These are phyloP conservation scores for Candida lessepsii DNA, from an alignment of 805 yeast genomes.

Conservation along the genomic window DNA sequence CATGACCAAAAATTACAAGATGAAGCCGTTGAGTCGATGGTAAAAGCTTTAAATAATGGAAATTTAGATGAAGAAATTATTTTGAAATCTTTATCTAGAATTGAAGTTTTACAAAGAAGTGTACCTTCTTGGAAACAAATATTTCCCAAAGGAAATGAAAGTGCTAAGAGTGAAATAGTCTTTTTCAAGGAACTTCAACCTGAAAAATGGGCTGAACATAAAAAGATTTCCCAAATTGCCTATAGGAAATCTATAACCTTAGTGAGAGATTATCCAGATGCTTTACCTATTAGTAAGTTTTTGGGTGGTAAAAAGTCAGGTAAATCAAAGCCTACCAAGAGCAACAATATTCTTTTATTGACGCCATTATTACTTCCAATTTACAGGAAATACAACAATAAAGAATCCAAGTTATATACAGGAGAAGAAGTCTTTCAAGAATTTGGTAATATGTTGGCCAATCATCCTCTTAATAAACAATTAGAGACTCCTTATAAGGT, in stretches of 20 bases:
- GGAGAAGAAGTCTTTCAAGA: constrained; percentile 55
- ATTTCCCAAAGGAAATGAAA: constrained; percentile 34
- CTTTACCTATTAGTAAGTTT: constrained; percentile 47
- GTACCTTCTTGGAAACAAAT: constrained; percentile 47
- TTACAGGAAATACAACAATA: constrained; percentile 19
- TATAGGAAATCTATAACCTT: constrained; percentile 53
- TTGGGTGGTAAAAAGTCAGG: constrained; percentile 26
- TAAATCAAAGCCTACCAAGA: constrained; percentile 5
- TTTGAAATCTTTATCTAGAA: constrained; percentile 38
- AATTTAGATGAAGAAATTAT: constrained; percentile 45
- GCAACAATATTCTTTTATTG: constrained; percentile 31
- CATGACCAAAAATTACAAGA: constrained; percentile 53
- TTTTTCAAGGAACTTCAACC: constrained; percentile 29
- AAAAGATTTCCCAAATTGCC: constrained; percentile 41
- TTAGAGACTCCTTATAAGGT: constrained; percentile 42
- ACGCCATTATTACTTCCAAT: constrained; percentile 40
- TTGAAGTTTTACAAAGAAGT: constrained; percentile 41
- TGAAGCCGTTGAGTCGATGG: constrained; percentile 50
- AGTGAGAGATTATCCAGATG: constrained; percentile 51
- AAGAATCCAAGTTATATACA: constrained; percentile 24
- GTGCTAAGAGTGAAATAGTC: constrained; percentile 20
- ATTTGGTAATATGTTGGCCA: constrained; percentile 48
- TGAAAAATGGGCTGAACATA: constrained; percentile 42
- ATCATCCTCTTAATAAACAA: constrained; percentile 26
- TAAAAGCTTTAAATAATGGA: constrained; percentile 39